Evolutionary conservation across 805 yeast genomes (phyloP).

Genomic region (Suhomyces pyralidae): DNA sequence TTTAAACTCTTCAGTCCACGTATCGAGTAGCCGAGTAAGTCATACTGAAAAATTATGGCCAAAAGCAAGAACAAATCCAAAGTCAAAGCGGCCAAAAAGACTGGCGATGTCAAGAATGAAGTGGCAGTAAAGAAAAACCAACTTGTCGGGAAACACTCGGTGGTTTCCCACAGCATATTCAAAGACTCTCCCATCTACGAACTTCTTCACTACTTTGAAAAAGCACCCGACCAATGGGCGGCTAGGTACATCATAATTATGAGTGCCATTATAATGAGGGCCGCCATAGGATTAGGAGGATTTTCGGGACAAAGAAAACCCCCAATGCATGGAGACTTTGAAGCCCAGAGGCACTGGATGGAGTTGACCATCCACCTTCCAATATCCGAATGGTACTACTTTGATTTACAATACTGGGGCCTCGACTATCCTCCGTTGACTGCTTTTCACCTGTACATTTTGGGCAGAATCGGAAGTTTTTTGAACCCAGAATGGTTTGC

Average conservation of each 20-base stretch:
- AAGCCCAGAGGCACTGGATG: slow-evolving; percentile 98
- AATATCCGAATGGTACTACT: slow-evolving; percentile 77
- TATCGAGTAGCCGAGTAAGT: not conserved
- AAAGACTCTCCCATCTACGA: slow-evolving; percentile 71
- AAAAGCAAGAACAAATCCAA: slow-evolving; percentile 11
- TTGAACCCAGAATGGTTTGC: slow-evolving; percentile 74
- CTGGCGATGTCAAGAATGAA: not conserved
- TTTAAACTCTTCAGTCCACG: not conserved
- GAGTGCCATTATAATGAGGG: slow-evolving; percentile 70
- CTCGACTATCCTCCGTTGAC: slow-evolving; percentile 96
- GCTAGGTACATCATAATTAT: slow-evolving; percentile 73
- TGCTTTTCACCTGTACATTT: slow-evolving; percentile 82
- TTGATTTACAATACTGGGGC: slow-evolving; percentile 92
- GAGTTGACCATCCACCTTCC: slow-evolving; percentile 83
- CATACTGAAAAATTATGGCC: slow-evolving; percentile 4
- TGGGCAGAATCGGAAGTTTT: slow-evolving; percentile 69
- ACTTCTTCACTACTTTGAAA: slow-evolving; percentile 71
- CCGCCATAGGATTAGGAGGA: slow-evolving; percentile 86
- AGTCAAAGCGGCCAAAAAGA: not conserved
- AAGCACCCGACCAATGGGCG: slow-evolving; percentile 87
- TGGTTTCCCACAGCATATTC: slow-evolving; percentile 19
- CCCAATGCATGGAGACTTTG: slow-evolving; percentile 94
- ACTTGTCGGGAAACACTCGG: not conserved
- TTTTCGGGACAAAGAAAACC: slow-evolving; percentile 70
- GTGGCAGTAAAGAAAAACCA: not conserved